A percentile compares a stretch with the other conserved stretches of the same genome.
These are phyloP conservation scores for Tuctoria greenei DNA, from an alignment of 176 grass and related monocot genomes.

Conservation along the genomic window DNA sequence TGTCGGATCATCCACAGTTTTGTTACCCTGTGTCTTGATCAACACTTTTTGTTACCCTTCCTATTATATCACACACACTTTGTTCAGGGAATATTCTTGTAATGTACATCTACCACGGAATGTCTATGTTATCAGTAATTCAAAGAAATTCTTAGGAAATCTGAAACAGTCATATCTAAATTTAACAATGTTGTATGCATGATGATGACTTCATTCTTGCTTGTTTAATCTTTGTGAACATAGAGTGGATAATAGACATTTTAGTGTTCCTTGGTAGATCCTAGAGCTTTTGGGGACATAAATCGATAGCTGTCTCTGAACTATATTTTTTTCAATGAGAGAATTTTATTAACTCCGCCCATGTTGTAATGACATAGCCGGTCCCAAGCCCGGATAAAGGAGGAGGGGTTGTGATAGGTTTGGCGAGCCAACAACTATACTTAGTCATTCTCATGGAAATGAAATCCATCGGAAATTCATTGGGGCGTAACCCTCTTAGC, in stretches of 20 bases:
- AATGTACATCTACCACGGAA: not conserved
- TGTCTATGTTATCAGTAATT: not conserved
- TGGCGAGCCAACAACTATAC: no score
- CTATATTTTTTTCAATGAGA: no score
- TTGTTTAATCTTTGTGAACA: not conserved
- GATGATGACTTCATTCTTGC: not conserved
- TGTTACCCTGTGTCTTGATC: not conserved
- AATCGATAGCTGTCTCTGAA: not conserved
- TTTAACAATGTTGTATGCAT: not conserved
- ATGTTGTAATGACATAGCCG: no score
- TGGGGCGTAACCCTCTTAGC: no score
- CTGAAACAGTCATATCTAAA: not conserved
- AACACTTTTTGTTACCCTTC: not conserved
- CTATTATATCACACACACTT: not conserved
- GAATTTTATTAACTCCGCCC: no score
- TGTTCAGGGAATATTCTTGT: not conserved
- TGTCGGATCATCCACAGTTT: not conserved
- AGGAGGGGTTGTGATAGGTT: no score
- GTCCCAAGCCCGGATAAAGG: no score
- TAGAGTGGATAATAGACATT: not conserved
- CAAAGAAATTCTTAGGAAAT: not conserved
- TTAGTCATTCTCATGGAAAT: no score
- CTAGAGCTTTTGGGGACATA: not conserved
- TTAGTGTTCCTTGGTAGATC: not conserved
- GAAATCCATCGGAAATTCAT: no score